phyloP scores from a whole-genome alignment of 768 basidiomycete species.

The Lentinula detonsa region DNA sequence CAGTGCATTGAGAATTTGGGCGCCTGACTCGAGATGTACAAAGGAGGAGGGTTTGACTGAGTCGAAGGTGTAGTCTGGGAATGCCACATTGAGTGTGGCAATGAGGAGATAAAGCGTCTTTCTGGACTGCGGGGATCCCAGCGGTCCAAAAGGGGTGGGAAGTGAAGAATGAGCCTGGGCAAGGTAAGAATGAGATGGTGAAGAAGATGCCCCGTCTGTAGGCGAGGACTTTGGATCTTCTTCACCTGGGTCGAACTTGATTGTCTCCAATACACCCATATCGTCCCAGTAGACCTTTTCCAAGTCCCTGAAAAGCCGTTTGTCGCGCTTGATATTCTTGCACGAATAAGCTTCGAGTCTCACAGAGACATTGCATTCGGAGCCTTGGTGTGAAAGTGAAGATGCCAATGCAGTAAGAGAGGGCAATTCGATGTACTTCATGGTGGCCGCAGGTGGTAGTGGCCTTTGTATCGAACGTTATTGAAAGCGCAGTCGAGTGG shows the following conservation, averaged over 20 bases:
- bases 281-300: slow-evolving; percentile 76
- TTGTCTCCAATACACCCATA: neutral
- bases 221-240: slow-evolving; percentile 6
- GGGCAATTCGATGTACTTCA: slow-evolving; percentile 92
- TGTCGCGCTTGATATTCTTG: slow-evolving; percentile 96
- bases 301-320: slow-evolving; percentile 90
- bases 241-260: neutral
- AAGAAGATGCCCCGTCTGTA: slow-evolving; percentile 72
- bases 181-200: slow-evolving; percentile 80
- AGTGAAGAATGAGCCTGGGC: slow-evolving; percentile 64
- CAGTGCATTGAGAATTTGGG: slow-evolving; percentile 76
- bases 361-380: slow-evolving; percentile 85
- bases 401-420: slow-evolving; percentile 71
- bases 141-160: slow-evolving; percentile 85
- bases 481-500: neutral
- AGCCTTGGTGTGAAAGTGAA: slow-evolving; percentile 78
- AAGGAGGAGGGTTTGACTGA: slow-evolving; percentile 89
- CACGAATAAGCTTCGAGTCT: slow-evolving; percentile 96
- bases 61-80: slow-evolving; percentile 96
- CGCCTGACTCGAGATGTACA: slow-evolving; percentile 74
- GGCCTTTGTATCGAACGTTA: neutral
- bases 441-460: slow-evolving; percentile 22
- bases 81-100: slow-evolving; percentile 93
- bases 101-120: slow-evolving; percentile 97
- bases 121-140: slow-evolving; percentile 76